Conservation (phyloP, 805 yeast genomes). For the Wickerhamiella allomyrinae region DNA sequence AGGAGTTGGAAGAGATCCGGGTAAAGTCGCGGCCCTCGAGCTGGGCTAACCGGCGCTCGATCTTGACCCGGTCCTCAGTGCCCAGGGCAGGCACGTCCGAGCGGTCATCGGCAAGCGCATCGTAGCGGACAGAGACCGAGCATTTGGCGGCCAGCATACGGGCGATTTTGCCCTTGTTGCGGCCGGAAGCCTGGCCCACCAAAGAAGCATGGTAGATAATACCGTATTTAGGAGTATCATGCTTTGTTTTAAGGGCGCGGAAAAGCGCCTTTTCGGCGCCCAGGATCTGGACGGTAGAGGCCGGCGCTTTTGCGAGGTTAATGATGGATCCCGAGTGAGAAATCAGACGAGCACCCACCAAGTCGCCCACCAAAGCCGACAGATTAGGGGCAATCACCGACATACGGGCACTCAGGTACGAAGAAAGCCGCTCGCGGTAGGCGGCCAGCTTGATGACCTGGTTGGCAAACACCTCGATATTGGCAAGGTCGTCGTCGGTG, state of each 20-base stretch:
- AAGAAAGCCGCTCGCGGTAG: conserved; percentile 90
- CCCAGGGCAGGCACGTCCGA: conserved; percentile 93
- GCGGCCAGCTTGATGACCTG: conserved; percentile 93
- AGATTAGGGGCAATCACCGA: conserved; percentile 97
- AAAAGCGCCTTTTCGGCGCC: conserved; percentile 99
- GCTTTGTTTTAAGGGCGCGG: conserved; percentile 97
- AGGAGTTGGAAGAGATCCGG: conserved; percentile 67
- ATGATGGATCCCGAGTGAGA: conserved; percentile 94
- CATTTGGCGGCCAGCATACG: conserved; percentile 98
- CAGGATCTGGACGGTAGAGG: conserved; percentile 92
- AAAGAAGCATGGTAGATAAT: conserved; percentile 90
- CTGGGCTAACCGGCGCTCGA: conserved; percentile 86
- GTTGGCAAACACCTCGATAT: conserved; percentile 82
- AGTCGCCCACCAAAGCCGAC: conserved; percentile 90
- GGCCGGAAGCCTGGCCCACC: conserved; percentile 96
- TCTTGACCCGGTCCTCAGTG: conserved; percentile 77
- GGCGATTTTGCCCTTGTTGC: conserved; percentile 97
- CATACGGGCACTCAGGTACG: conserved; percentile 88
- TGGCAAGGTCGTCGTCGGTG: conserved; percentile 75
- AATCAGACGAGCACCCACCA: conserved; percentile 95
- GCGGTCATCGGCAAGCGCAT: conserved; percentile 92
- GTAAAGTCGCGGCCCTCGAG: conserved; percentile 86
- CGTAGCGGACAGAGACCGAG: conserved; percentile 91
- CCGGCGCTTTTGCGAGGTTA: conserved; percentile 94
- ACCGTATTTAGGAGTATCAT: conserved; percentile 98